Evolutionary conservation across 1,284 basidiomycete species (phyloP).

Genomic region (Malassezia pachydermatis): DNA sequence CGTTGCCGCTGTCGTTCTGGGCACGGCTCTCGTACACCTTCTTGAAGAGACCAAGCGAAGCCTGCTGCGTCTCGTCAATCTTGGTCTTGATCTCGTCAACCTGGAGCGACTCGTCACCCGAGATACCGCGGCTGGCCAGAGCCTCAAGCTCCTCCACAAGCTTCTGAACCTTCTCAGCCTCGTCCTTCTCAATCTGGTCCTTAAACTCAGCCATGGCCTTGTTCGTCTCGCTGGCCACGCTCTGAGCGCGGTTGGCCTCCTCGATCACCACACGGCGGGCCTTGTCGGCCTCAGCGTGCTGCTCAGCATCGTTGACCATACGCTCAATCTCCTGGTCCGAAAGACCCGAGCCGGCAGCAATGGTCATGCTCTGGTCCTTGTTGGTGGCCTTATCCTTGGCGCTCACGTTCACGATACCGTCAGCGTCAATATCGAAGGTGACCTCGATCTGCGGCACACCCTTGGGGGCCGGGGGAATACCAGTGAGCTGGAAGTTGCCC

Average conservation of each 20-base stretch:
- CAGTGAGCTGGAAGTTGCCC: constrained; percentile 97
- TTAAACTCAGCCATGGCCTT: constrained; percentile 97
- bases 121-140: constrained; percentile 80
- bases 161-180: constrained; percentile 69
- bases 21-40: constrained; percentile 92
- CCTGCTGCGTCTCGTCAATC: constrained; percentile 90
- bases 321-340: constrained; percentile 92
- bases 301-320: constrained; percentile 90
- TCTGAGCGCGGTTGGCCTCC: constrained; percentile 93
- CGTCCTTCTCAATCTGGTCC: constrained; percentile 82
- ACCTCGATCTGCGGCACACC: constrained; percentile 98
- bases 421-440: constrained; percentile 96
- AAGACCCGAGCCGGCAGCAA: constrained; percentile 91
- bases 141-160: constrained; percentile 76
- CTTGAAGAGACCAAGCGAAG: constrained; percentile 92
- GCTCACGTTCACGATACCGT: constrained; percentile 91
- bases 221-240: constrained; percentile 86
- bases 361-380: constrained; percentile 95
- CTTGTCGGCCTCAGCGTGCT: constrained; percentile 66
- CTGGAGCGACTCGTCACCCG: constrained; percentile 63
- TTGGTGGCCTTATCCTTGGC: constrained; percentile 93
- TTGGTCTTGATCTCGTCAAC: constrained; percentile 82
- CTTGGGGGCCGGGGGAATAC: constrained; percentile 93
- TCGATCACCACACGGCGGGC: constrained; percentile 77
- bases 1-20: constrained; percentile 53